Evolutionary conservation across 345 rosid genomes (phyloP).

Genomic region (Tarenaya hassleriana): DNA sequence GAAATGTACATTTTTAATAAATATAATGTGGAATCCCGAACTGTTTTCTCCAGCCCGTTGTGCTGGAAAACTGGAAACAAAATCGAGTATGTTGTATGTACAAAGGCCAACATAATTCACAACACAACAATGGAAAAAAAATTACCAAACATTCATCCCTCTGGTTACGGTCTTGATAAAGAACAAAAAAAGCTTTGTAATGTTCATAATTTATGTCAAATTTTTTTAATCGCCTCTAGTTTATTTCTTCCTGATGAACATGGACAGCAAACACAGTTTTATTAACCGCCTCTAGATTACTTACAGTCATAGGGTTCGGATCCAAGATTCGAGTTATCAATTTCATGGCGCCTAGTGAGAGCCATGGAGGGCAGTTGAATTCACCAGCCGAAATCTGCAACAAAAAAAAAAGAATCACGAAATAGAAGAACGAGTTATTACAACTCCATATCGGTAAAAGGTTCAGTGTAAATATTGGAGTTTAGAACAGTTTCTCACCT

Average conservation of each 20-base stretch:
- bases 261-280: background rate
- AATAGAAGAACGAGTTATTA: too few species aligned
- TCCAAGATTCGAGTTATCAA: slow-evolving; percentile 78
- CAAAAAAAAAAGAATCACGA: slow-evolving; percentile 9
- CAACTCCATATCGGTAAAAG: background rate
- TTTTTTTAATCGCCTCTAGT: background rate
- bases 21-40: slow-evolving; percentile 29
- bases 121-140: background rate
- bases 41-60: slow-evolving; percentile 31
- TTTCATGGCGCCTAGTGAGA: slow-evolving; percentile 80
- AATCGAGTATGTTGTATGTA: slow-evolving; percentile 17
- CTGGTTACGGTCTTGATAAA: background rate
- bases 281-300: slow-evolving; percentile 22
- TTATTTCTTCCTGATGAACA: background rate
- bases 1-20: slow-evolving; percentile 33
- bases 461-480: slow-evolving; percentile 1
- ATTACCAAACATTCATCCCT: slow-evolving; percentile 5
- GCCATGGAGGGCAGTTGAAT: slow-evolving; percentile 93
- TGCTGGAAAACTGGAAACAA: slow-evolving; percentile 31
- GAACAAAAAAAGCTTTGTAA: background rate
- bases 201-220: slow-evolving; percentile 5
- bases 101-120: background rate
- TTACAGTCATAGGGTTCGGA: slow-evolving; percentile 91
- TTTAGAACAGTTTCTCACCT: slow-evolving; percentile 54
- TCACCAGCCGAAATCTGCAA: slow-evolving; percentile 86